Base-by-base conservation (phyloP, 2,329 filamentous ascomycete species). In the Exophiala bonariae region DNA sequence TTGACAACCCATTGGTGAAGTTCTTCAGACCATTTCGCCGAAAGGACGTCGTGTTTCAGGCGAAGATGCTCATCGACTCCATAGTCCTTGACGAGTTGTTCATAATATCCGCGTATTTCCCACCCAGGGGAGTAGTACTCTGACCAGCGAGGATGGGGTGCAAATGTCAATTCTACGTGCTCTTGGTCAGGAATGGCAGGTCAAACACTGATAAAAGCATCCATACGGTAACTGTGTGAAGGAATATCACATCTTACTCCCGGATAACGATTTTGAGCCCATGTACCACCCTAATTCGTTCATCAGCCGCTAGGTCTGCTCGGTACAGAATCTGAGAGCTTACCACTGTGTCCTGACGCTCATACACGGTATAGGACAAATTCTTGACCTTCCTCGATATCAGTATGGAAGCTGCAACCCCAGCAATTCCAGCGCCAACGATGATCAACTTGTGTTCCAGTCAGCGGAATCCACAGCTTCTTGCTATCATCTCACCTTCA, bases 91-190 rank as follows among this genome's bases (percentile, higher is more conserved):
- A 38, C 47, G 2, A 41, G 16, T 13, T 33, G 13, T 32, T 41
- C 30, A 26, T 44, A 49, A 43, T 59, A 59, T n/a, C 40, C 19
- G 13, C 44, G 41, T 1, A 58, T 58, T 41, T 59, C 49, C 11
- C 41, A 32, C 2, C 49, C 16, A 22, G 19, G n/a, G 8, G 22
- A 39, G 43, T 55, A 62, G 23, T 52, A 57, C 26, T 58, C 44
- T 7, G 51, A 50, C 59, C 59, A 62, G 18, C 56, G 22, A 60
- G 74, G 75, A 32, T 50, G 45, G 14, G 37, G 43, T 49, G 73
- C 73, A 63, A 75, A 79, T 5, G 68, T 69, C 49, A 74, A 76
- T 47, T 78, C 39, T 42, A 20, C 6, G 11, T 26, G 26, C 13
- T 32, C 20, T n/a, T 42, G 13, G 39, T 32, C 17, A 42, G n/a